Evolutionary conservation across 805 yeast genomes (phyloP).

Genomic region (Candida cerambycidarum): DNA sequence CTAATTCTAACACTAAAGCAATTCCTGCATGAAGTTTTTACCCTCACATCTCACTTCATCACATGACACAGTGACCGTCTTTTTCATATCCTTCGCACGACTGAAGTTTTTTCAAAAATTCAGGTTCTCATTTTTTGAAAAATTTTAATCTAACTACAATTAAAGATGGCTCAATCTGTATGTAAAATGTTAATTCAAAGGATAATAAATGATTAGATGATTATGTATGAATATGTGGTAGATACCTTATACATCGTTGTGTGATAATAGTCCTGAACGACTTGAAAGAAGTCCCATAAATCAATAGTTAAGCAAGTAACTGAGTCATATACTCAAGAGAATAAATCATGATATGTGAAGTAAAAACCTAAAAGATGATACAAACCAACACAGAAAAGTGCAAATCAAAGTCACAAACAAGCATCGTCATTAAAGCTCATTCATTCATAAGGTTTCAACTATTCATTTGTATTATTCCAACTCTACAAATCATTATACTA

Average conservation of each 20-base stretch:
- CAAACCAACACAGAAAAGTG: neutral
- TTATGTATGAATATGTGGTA: neutral
- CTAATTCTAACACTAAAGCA: too few species aligned
- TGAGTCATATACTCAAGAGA: neutral
- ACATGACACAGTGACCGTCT: constrained; percentile 12
- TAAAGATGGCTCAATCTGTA: constrained; percentile 20
- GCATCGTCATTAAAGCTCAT: too few species aligned
- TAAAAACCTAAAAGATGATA: neutral
- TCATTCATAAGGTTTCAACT: too few species aligned
- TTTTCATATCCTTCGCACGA: constrained; percentile 5
- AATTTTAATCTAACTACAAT: constrained; percentile 10
- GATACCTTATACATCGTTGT: neutral
- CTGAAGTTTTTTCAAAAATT: constrained; percentile 2
- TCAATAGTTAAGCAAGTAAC: too few species aligned
- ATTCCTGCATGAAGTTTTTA: too few species aligned
- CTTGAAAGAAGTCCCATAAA: neutral
- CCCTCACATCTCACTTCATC: too few species aligned
- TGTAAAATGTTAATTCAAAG: constrained; percentile 8
- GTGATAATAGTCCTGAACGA: neutral
- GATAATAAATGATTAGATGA: neutral
- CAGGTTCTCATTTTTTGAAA: constrained; percentile 6
- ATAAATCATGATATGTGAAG: too few species aligned
- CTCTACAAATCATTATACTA: too few species aligned
- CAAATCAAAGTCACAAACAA: too few species aligned
- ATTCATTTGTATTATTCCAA: too few species aligned